Percentiles rank a stretch among this genome's conserved stretches.
Evolutionary conservation across 495 filamentous ascomycete species (phyloP).

Genomic region (Endocarpon pusillum): DNA sequence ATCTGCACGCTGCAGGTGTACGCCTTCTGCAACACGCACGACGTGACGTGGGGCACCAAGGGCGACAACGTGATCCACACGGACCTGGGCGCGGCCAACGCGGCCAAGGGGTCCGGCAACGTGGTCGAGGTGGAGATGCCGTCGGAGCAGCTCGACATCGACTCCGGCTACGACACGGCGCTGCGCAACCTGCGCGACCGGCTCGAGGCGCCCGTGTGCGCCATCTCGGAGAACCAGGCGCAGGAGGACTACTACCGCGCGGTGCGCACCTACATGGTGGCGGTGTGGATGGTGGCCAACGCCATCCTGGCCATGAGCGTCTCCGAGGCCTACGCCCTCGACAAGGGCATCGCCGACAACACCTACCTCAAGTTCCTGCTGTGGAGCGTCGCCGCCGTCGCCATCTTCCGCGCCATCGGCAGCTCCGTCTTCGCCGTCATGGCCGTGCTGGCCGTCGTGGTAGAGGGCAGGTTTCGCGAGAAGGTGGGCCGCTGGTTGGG

Average conservation of each 20-base stretch:
- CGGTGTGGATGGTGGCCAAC: slow-evolving; percentile 89
- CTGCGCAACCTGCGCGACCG: slow-evolving; percentile 90
- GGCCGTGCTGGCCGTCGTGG: slow-evolving; percentile 63
- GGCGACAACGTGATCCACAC: slow-evolving; percentile 88
- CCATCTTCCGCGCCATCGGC: slow-evolving; percentile 68
- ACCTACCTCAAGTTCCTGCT: slow-evolving; percentile 86
- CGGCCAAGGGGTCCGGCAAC: slow-evolving; percentile 47
- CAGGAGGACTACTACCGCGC: slow-evolving; percentile 98
- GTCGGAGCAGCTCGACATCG: slow-evolving; percentile 92
- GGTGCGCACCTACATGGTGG: slow-evolving; percentile 96
- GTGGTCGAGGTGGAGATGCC: slow-evolving; percentile 91
- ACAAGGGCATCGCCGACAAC: slow-evolving; percentile 52
- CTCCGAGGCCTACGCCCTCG: slow-evolving; percentile 61
- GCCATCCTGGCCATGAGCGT: slow-evolving; percentile 86
- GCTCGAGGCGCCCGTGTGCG: slow-evolving; percentile 52
- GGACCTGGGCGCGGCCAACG: slow-evolving; percentile 72
- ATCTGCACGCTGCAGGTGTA: slow-evolving; percentile 97
- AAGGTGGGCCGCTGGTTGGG: slow-evolving; percentile 18
- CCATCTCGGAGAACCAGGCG: slow-evolving; percentile 55
- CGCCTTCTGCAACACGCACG: slow-evolving; percentile 98
- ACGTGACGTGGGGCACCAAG: slow-evolving; percentile 98
- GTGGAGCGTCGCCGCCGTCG: slow-evolving; percentile 77
- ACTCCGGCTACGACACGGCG: slow-evolving; percentile 92
- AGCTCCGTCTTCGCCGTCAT: slow-evolving; percentile 67
- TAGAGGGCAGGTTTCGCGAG: slow-evolving; percentile 51